phyloP scores from a whole-genome alignment of 352 stramenopile genomes.

The Phytophthora uliginosa region DNA sequence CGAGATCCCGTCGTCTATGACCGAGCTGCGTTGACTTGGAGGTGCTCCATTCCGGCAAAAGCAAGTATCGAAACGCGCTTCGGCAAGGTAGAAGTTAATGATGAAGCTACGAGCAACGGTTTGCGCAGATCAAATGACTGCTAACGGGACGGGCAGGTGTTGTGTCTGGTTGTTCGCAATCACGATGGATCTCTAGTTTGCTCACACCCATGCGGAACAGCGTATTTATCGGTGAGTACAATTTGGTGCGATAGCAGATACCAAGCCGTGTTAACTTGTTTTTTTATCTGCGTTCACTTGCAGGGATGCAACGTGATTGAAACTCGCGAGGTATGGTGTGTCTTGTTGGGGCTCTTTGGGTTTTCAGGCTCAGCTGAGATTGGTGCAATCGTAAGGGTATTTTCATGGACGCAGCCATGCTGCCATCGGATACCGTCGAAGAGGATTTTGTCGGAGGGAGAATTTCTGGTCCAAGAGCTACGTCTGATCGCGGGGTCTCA shows the following conservation, averaged over 20 bases:
- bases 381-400: constrained; percentile 26
- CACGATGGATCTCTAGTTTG: constrained; percentile 70
- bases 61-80: constrained; percentile 57
- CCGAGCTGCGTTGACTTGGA: constrained; percentile 45
- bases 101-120: not conserved
- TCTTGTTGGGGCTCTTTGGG: not conserved
- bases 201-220: constrained; percentile 44
- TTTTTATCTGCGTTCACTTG: not conserved
- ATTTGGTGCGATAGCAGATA: not conserved
- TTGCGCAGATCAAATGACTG: not conserved
- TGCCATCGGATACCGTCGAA: constrained; percentile 9
- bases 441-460: constrained; percentile 18
- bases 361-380: not conserved
- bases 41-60: constrained; percentile 49
- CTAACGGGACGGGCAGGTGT: constrained; percentile 32
- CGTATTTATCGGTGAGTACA: constrained; percentile 59
- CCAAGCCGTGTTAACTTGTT: not conserved
- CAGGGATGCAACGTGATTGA: constrained; percentile 51
- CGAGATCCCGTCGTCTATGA: constrained; percentile 71
- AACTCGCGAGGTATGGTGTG: constrained; percentile 39
- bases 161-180: constrained; percentile 49
- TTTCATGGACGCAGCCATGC: constrained; percentile 39
- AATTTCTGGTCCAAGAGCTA: constrained; percentile 1
- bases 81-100: constrained; percentile 46
- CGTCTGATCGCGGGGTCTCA: not conserved